phyloP scores from a whole-genome alignment of 164 flowering plant species.

The Stephania cephalantha region DNA sequence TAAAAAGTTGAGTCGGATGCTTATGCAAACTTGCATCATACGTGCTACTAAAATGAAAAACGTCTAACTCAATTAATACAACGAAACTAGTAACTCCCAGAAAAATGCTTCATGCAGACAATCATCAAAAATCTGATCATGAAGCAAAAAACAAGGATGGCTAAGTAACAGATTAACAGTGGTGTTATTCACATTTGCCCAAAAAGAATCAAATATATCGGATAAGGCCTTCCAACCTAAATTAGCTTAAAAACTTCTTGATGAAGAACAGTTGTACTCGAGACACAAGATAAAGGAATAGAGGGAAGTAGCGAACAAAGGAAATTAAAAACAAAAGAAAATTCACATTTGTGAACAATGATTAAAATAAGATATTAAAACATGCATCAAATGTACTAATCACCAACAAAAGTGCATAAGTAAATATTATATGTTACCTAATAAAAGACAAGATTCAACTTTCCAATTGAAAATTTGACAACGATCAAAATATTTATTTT shows the following conservation, averaged over 20 bases:
- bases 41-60: too few species aligned
- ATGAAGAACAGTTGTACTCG: background rate
- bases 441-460: background rate
- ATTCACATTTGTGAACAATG: background rate
- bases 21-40: too few species aligned
- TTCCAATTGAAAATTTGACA: background rate
- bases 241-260: background rate
- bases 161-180: background rate
- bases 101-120: background rate
- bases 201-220: background rate
- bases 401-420: background rate
- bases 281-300: background rate
- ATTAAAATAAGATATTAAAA: background rate
- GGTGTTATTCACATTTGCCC: background rate
- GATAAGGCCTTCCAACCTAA: background rate
- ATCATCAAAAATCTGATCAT: background rate
- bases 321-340: too few species aligned
- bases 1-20: background rate
- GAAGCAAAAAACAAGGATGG: background rate
- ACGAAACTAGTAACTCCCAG: background rate
- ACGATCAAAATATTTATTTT: background rate
- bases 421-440: background rate
- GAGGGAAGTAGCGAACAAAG: too few species aligned
- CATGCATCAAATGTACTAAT: background rate
- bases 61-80: background rate